phyloP scores from a whole-genome alignment of 371 early-diverging fungal genomes.

The Lichtheimia ramosa region DNA sequence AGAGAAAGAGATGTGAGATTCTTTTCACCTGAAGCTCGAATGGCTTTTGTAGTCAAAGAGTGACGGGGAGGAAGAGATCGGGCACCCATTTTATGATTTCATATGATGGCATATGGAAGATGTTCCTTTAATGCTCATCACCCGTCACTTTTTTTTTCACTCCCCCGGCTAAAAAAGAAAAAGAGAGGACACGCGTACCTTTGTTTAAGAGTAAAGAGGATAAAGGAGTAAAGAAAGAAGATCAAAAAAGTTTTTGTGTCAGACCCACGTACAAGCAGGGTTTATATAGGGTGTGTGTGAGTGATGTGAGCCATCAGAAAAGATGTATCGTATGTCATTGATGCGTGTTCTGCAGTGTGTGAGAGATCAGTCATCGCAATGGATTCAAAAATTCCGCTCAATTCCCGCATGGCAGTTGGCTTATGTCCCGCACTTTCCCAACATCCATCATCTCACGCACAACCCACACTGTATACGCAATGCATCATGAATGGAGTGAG shows the following conservation, averaged over 20 bases:
- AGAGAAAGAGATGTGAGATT: too few species aligned
- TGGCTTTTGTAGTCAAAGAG: neutral
- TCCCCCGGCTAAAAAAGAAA: conserved; percentile 9
- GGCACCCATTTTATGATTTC: conserved; percentile 4
- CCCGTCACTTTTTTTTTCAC: neutral
- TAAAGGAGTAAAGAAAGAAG: conserved; percentile 2
- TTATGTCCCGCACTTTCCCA: conserved; percentile 10
- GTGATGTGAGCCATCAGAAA: neutral
- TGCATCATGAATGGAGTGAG: too few species aligned
- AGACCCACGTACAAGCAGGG: too few species aligned
- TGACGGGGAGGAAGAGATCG: neutral
- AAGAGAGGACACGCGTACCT: conserved; percentile 5
- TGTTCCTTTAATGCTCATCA: neutral
- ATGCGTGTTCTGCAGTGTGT: too few species aligned
- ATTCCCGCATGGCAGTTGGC: conserved; percentile 1
- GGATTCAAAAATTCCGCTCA: neutral
- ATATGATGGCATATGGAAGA: conserved; percentile 13
- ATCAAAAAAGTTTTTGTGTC: neutral
- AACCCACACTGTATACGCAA: conserved; percentile 4
- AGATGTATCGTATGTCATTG: neutral
- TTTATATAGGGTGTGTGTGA: neutral
- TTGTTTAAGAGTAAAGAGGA: conserved; percentile 1
- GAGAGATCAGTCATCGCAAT: too few species aligned
- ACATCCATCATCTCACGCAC: neutral
- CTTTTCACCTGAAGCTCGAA: too few species aligned